These are phyloP conservation scores for Macrolepiota fuliginosa DNA, from an alignment of 768 basidiomycete species.

Conservation along the genomic window DNA sequence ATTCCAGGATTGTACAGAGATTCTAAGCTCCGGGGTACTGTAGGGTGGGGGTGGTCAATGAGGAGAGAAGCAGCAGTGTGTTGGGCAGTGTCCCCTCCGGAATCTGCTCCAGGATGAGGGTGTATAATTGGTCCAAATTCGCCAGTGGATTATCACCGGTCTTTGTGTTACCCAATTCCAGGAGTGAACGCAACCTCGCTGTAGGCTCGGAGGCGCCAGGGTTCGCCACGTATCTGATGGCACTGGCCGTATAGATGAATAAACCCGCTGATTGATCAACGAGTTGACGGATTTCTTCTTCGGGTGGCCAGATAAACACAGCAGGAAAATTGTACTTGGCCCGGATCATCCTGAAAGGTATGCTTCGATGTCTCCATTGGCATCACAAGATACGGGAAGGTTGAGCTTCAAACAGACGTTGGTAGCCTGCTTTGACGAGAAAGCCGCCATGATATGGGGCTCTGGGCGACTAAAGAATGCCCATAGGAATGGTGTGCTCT, in stretches of 20 bases:
- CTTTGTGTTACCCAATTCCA: no score
- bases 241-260: background rate
- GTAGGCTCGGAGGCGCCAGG: background rate
- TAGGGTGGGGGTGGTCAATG: no score
- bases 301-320: background rate
- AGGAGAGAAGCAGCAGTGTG: no score
- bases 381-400: constrained; percentile 11
- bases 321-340: background rate
- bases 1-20: no score
- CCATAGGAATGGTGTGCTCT: constrained; percentile 18
- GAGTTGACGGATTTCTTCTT: background rate
- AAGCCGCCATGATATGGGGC: constrained; percentile 16
- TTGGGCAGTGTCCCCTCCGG: no score
- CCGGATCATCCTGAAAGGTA: constrained; percentile 17
- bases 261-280: background rate
- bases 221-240: background rate
- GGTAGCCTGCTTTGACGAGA: background rate
- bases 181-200: background rate
- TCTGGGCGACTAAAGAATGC: constrained; percentile 26
- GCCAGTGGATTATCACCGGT: no score
- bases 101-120: no score
- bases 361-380: constrained; percentile 17
- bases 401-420: background rate
- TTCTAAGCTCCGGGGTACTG: no score
- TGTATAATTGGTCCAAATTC: no score